Evolutionary conservation across 805 yeast species (phyloP).

Genomic region (Lachancea cidri): DNA sequence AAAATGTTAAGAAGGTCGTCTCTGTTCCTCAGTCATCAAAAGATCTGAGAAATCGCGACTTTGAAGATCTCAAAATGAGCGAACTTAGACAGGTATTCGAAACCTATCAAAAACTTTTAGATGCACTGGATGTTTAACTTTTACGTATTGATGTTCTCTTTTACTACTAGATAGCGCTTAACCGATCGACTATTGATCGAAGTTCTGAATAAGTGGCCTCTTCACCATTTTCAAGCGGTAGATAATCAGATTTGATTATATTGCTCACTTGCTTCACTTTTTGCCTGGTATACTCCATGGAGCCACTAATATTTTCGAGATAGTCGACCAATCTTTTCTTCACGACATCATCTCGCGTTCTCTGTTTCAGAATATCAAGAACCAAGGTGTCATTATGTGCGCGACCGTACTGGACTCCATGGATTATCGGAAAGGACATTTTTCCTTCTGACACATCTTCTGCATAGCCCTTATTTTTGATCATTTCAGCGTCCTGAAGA

Average conservation of each 20-base stretch:
- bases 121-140: slow-evolving; percentile 6
- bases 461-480: slow-evolving; percentile 67
- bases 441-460: slow-evolving; percentile 91
- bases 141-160: not conserved
- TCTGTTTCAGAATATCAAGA: slow-evolving; percentile 46
- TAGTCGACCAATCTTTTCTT: slow-evolving; percentile 48
- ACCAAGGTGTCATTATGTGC: slow-evolving; percentile 36
- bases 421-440: slow-evolving; percentile 79
- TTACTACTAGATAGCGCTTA: slow-evolving; percentile 7
- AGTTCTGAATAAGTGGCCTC: slow-evolving; percentile 11
- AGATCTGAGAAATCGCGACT: slow-evolving; percentile 18
- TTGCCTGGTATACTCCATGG: slow-evolving; percentile 22
- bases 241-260: slow-evolving; percentile 18
- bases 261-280: slow-evolving; percentile 18
- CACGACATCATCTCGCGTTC: slow-evolving; percentile 44
- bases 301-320: slow-evolving; percentile 35
- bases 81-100: slow-evolving; percentile 29
- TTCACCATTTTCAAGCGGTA: slow-evolving; percentile 13
- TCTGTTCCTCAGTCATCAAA: slow-evolving; percentile 19
- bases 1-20: slow-evolving; percentile 3
- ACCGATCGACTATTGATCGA: slow-evolving; percentile 11
- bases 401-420: slow-evolving; percentile 42
- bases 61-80: slow-evolving; percentile 28
- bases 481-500: slow-evolving; percentile 41
- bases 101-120: slow-evolving; percentile 21